These are phyloP conservation scores for Phyllostachys edulis DNA, from an alignment of 176 grass and related monocot species.

Conservation along the genomic window DNA sequence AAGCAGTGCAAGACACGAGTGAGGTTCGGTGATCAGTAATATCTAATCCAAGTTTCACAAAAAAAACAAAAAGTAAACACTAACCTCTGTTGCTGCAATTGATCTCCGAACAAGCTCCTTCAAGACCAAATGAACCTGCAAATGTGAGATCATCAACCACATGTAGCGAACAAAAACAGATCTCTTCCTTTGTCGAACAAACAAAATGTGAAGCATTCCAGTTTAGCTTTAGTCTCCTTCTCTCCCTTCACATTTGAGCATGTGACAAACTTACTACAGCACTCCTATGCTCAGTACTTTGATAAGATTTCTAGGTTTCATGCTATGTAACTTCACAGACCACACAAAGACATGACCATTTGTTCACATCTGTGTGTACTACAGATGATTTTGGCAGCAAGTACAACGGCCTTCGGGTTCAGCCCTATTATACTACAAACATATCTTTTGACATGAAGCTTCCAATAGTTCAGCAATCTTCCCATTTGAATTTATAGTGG, in stretches of 20 bases:
- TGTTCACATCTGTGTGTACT: neutral
- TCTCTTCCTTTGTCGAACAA: constrained; percentile 4
- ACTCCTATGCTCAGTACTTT: neutral
- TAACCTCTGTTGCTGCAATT: constrained; percentile 88
- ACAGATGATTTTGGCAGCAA: neutral
- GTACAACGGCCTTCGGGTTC: neutral
- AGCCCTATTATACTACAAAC: neutral
- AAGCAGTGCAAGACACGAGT: constrained; percentile 3
- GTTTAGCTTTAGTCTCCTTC: neutral
- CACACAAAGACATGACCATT: neutral
- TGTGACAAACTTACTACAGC: neutral
- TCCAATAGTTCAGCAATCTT: neutral
- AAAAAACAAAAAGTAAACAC: constrained; percentile 14
- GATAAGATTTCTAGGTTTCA: neutral
- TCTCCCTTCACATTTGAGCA: neutral
- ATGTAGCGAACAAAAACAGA: neutral
- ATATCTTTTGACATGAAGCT: neutral
- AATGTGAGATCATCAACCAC: constrained; percentile 22
- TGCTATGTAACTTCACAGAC: neutral
- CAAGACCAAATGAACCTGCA: constrained; percentile 95
- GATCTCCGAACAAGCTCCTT: constrained; percentile 95
- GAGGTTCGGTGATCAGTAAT: neutral
- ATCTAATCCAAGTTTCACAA: neutral
- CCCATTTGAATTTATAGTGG: neutral
- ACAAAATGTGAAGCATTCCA: neutral